Conservation (phyloP, 164 flowering plant species). For the Stephania yunnanensis region DNA sequence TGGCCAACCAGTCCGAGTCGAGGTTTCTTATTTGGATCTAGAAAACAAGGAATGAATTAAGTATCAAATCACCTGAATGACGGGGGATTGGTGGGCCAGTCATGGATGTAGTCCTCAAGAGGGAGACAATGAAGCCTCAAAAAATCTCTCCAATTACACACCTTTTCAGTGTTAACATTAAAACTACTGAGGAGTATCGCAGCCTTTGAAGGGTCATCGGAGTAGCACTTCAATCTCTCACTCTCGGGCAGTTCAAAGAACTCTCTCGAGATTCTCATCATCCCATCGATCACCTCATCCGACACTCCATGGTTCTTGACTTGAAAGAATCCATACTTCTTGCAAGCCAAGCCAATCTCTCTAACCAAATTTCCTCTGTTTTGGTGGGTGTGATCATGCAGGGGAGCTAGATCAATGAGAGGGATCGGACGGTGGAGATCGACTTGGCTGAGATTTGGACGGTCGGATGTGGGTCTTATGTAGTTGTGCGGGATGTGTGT, state of each 20-base stretch:
- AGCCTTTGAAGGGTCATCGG: constrained; percentile 45
- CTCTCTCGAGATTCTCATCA: constrained; percentile 34
- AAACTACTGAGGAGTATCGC: constrained; percentile 57
- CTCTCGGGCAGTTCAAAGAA: constrained; percentile 51
- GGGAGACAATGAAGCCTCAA: constrained; percentile 70
- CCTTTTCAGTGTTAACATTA: constrained; percentile 50
- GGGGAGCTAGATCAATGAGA: constrained; percentile 14
- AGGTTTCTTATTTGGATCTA: too few species aligned
- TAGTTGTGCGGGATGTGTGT: constrained; percentile 32
- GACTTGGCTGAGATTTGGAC: constrained; percentile 34
- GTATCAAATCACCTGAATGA: constrained; percentile 33
- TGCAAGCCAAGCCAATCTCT: constrained; percentile 42
- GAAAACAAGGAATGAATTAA: too few species aligned
- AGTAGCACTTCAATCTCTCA: constrained; percentile 52
- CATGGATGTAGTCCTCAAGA: constrained; percentile 35
- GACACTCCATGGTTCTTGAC: constrained; percentile 60
- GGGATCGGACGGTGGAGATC: neutral
- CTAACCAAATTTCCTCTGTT: constrained; percentile 24
- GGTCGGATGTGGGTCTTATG: constrained; percentile 42
- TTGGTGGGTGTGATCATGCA: constrained; percentile 29
- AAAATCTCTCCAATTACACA: constrained; percentile 61
- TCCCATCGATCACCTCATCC: constrained; percentile 25
- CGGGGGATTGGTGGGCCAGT: constrained; percentile 59
- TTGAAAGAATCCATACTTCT: constrained; percentile 51
- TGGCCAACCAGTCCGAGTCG: too few species aligned